These are phyloP conservation scores for Globisporangium carolinianum DNA, from an alignment of 352 stramenopile species.

Conservation along the genomic window DNA sequence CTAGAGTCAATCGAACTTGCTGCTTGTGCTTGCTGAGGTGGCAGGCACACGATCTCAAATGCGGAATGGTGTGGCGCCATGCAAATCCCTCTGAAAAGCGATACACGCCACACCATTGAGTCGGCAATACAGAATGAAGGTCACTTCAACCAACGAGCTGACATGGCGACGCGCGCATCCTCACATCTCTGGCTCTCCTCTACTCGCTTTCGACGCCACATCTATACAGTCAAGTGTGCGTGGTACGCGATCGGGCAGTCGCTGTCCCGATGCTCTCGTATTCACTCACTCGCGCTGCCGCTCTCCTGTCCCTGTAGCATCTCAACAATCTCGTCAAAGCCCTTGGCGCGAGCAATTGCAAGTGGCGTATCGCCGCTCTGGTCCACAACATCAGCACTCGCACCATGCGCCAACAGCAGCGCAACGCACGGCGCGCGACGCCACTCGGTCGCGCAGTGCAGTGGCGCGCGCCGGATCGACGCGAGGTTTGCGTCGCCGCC, in stretches of 20 bases:
- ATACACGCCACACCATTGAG: neutral
- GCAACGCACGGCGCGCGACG: constrained; percentile 51
- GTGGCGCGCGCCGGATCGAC: constrained; percentile 53
- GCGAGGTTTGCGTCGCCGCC: constrained; percentile 45
- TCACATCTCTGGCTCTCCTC: too few relatives aligned
- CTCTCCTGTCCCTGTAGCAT: neutral
- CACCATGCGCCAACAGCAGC: constrained; percentile 41
- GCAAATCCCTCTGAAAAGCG: neutral
- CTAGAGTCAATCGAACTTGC: neutral
- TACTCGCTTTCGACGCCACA: too few relatives aligned
- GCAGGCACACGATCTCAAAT: neutral
- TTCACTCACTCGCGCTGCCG: too few relatives aligned
- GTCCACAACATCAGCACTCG: constrained; percentile 19
- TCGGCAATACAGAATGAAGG: too few relatives aligned
- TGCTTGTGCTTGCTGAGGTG: neutral
- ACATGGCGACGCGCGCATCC: too few relatives aligned
- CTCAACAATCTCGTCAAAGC: constrained; percentile 9
- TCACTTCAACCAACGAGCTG: too few relatives aligned
- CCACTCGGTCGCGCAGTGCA: constrained; percentile 77
- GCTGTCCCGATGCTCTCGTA: too few relatives aligned
- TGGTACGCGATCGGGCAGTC: too few relatives aligned
- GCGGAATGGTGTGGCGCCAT: neutral
- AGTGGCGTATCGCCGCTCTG: constrained; percentile 36
- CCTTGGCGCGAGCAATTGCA: constrained; percentile 27
- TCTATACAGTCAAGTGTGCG: too few relatives aligned